Evolutionary conservation across 805 yeast species (phyloP), one percentile per base, ranked within the genome.

Genomic region (Myxozyma vanderwaltii): DNA sequence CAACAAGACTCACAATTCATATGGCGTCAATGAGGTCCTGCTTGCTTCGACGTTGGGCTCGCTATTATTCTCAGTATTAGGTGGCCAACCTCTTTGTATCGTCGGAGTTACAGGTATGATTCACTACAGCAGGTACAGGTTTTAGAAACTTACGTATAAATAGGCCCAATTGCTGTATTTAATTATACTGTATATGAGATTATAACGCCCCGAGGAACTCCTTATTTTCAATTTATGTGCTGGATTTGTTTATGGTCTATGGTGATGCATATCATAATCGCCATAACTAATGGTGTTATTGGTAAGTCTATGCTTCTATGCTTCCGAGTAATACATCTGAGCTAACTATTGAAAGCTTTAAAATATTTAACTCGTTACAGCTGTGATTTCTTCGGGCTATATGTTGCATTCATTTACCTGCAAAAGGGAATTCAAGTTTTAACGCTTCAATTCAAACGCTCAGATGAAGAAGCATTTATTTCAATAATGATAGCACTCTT

Each of bases 241-340:
- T 94, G 98, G 98, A 77, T 92, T 33, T 89, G 91, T 68, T 77
- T 94, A 39, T 92, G 99, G 99, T 81, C 89, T 3, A 86, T 87
- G 89, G 79, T 85, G 12, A 79, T 89, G 75, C 98, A 94, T 74
- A 75, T 89, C 26, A 59, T 84, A 0, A 77, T 92, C 39, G 91
- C 97, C 0, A 61, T 86, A 2, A 74, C 81, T 53, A 92, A 92
- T 71, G 75, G 82, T 63, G 88, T 89, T 31, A 78, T 83, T 54
- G 83, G 82, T 50, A 76, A 90, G 74, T n/a, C 15, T 8, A 13
- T 13, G 24, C 15, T 4, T n/a, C 2, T n/a, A n/a, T n/a, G n/a
- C n/a, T n/a, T n/a, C n/a, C n/a, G n/a, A n/a, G n/a, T n/a, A n/a
- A n/a, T n/a, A n/a, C n/a, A n/a, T n/a, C n/a, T n/a, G n/a, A n/a